Conservation (phyloP, 1,284 basidiomycete species). For the Tremellales sp. region DNA sequence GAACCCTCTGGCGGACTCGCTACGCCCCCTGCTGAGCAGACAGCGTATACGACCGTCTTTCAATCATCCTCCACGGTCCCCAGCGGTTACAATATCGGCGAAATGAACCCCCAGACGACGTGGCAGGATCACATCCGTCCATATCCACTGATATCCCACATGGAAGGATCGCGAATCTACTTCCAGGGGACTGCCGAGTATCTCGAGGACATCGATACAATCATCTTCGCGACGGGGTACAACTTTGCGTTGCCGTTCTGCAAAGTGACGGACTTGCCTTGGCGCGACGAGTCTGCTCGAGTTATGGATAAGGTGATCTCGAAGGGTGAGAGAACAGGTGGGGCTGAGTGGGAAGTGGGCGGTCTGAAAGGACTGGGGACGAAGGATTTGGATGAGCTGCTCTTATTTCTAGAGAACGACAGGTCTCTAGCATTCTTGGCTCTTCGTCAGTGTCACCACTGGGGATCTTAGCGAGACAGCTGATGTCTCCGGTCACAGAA, state of each 20-base stretch:
- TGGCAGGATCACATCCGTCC: constrained; percentile 41
- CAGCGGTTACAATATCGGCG: too few species aligned
- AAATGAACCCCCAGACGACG: constrained; percentile 11
- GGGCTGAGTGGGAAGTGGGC: constrained; percentile 25
- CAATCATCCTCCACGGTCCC: constrained; percentile 29
- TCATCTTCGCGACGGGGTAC: constrained; percentile 53
- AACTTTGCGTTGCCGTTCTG: constrained; percentile 49
- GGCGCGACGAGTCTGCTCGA: constrained; percentile 19
- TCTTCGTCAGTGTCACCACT: constrained; percentile 30
- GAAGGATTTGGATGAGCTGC: constrained; percentile 35
- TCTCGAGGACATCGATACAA: constrained; percentile 40
- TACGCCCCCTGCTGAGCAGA: background rate
- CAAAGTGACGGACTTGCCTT: constrained; percentile 38
- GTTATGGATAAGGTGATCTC: constrained; percentile 18
- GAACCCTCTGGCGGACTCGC: background rate
- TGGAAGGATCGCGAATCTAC: constrained; percentile 24
- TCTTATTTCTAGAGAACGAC: constrained; percentile 47
- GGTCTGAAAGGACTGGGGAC: constrained; percentile 41
- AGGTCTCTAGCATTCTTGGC: constrained; percentile 44
- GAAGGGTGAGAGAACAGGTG: constrained; percentile 13
- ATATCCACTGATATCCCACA: constrained; percentile 38
- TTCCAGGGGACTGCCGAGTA: too few species aligned
- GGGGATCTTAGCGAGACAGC: background rate
- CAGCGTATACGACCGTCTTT: constrained; percentile 32
- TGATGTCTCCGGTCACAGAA: constrained; percentile 20